These are phyloP conservation scores for Boletus semigastroideus DNA, from an alignment of 1,284 basidiomycete genomes.

Conservation along the genomic window DNA sequence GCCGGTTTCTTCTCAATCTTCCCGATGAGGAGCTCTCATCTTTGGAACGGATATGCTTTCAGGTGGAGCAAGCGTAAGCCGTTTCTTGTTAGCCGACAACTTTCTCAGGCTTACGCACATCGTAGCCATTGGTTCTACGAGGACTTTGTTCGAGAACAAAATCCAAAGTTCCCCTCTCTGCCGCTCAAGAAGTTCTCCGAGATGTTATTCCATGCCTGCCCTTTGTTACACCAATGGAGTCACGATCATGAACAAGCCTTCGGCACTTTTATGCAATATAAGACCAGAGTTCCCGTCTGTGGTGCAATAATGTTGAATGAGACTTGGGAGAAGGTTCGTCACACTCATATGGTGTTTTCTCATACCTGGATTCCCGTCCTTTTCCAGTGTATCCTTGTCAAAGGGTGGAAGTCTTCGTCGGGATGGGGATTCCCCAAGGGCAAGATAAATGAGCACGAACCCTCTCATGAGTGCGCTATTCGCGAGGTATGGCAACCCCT, in stretches of 20 bases:
- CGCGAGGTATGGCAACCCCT: constrained; percentile 68
- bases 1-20: constrained; percentile 96
- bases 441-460: constrained; percentile 96
- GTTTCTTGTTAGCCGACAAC: constrained; percentile 10
- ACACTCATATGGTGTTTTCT: constrained; percentile 3
- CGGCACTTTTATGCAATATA: constrained; percentile 90
- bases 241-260: constrained; percentile 80
- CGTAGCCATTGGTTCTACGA: constrained; percentile 99
- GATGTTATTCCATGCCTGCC: constrained; percentile 84
- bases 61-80: constrained; percentile 96
- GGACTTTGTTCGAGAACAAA: constrained; percentile 93
- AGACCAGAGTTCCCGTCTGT: constrained; percentile 97
- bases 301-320: constrained; percentile 95
- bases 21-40: constrained; percentile 91
- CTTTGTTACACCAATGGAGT: constrained; percentile 77
- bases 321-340: constrained; percentile 83
- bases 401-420: constrained; percentile 95
- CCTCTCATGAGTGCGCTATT: constrained; percentile 79
- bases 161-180: constrained; percentile 84
- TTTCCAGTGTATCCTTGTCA: constrained; percentile 84
- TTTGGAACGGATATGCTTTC: constrained; percentile 95
- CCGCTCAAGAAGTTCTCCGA: constrained; percentile 94
- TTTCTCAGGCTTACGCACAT: constrained; percentile 13
- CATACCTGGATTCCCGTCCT: constrained; percentile 9
- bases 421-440: constrained; percentile 99